These are phyloP conservation scores for Scheffersomyces stambukii DNA, from an alignment of 1,139 yeast species.

Conservation along the genomic window DNA sequence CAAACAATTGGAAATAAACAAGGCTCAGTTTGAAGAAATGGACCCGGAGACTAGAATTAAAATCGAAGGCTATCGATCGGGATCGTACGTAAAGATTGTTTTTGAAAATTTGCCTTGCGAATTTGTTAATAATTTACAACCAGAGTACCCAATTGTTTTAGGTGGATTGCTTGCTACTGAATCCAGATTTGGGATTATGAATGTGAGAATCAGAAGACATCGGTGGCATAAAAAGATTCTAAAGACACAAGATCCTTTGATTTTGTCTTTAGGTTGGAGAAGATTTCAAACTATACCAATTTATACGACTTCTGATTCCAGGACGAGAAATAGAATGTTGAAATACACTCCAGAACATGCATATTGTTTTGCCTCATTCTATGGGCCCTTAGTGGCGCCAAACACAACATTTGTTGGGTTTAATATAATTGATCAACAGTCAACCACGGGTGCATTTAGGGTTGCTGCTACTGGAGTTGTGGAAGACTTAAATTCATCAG, in stretches of 20 bases:
- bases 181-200: constrained; percentile 87
- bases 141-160: constrained; percentile 76
- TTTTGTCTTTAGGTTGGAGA: constrained; percentile 95
- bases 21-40: constrained; percentile 70
- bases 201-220: constrained; percentile 93
- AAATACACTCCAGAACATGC: constrained; percentile 99
- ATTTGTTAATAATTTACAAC: constrained; percentile 80
- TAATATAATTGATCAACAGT: constrained; percentile 76
- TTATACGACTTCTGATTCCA: constrained; percentile 92
- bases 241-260: constrained; percentile 93
- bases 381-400: constrained; percentile 96
- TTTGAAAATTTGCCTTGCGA: constrained; percentile 87
- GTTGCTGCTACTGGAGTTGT: constrained; percentile 98
- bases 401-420: constrained; percentile 97
- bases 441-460: constrained; percentile 86
- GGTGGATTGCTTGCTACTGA: constrained; percentile 93
- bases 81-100: constrained; percentile 88
- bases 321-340: constrained; percentile 96
- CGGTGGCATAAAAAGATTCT: constrained; percentile 98
- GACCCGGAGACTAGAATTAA: constrained; percentile 70
- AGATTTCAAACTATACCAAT: constrained; percentile 95
- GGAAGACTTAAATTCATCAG: constrained; percentile 85
- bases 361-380: constrained; percentile 92
- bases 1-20: constrained; percentile 90
- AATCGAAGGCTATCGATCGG: constrained; percentile 91